Evolutionary conservation across 2,329 filamentous ascomycete genomes (phyloP), one percentile per base, ranked within the genome.

Genomic region (Bertia moriformis): DNA sequence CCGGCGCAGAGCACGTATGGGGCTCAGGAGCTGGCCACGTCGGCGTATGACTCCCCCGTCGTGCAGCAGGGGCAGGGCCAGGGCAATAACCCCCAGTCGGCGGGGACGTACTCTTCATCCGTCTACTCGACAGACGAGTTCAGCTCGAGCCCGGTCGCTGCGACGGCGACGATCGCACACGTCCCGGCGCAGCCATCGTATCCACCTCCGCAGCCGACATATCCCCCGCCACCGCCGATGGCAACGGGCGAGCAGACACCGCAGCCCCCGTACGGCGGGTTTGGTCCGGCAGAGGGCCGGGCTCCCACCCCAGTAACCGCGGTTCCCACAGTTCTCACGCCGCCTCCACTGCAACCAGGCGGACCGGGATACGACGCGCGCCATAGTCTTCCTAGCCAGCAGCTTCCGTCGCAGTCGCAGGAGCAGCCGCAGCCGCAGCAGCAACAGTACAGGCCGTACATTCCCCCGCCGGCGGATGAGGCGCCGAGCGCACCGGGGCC

Each of bases 1-100:
- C 73, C 71, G 14, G 78, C 76, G 3, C 71, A 78, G 50, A 80
- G 75, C 54, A 81, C 73, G 10, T 82, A 81, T 48, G 76, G 78
- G 19, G 76, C 83, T 1, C 83, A 88, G 57, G 83, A 89, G 59
- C 65, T 89, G 37, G 79, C 82, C 18, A 86, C 83, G 0, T 83
- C 81, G 1, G 74, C 73, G 7, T 88, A 87, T 51, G 81, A 87
- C 55, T 83, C 81, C 3, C 83, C 82, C 32, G 68, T 83, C 29
- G 72, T 66, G 12, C 56, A 66, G 4, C 41, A 24, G 4, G n/a
- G n/a, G n/a, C 65, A 70, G n/a, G 22, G 22, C n/a, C 22, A 27
- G 22, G 45, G 33, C 46, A 48, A 20, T 51, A 67, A 65, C 50
- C 60, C 62, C 19, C 58, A 52, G 44, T 59, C 60, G 35, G 54